Percentiles rank a stretch among this genome's conserved stretches.
These are phyloP conservation scores for Teunomyces lycoperdinae DNA, from an alignment of 805 yeast species.

Conservation along the genomic window DNA sequence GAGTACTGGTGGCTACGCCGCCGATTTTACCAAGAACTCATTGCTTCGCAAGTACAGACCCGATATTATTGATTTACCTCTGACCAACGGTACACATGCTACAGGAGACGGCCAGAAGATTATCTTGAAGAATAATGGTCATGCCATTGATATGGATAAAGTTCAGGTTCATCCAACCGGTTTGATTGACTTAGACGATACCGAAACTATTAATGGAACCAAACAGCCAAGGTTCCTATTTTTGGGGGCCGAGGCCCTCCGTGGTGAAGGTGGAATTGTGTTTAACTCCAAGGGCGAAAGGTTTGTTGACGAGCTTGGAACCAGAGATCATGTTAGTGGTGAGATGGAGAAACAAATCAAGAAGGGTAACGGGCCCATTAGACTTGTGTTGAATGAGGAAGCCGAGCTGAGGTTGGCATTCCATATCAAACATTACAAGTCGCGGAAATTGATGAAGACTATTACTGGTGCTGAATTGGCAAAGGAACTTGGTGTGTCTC, in stretches of 20 bases:
- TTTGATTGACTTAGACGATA: constrained; percentile 47
- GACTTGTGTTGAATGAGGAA: constrained; percentile 48
- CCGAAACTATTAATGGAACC: constrained; percentile 40
- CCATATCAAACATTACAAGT: constrained; percentile 56
- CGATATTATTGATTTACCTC: constrained; percentile 52
- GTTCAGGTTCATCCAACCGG: constrained; percentile 73
- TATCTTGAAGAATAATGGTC: constrained; percentile 48
- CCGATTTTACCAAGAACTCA: constrained; percentile 54
- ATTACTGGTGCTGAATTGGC: constrained; percentile 44
- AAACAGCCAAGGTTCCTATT: constrained; percentile 49
- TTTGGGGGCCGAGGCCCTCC: constrained; percentile 62
- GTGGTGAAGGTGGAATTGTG: constrained; percentile 66
- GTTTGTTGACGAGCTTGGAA: constrained; percentile 59
- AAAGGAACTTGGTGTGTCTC: constrained; percentile 35
- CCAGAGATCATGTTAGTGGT: constrained; percentile 58
- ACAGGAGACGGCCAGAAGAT: constrained; percentile 64
- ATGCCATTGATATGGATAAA: constrained; percentile 60
- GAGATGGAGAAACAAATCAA: constrained; percentile 48
- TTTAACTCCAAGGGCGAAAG: constrained; percentile 51
- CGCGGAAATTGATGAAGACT: constrained; percentile 52
- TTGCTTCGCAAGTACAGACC: constrained; percentile 56
- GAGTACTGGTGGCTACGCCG: constrained; percentile 69
- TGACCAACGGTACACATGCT: constrained; percentile 61
- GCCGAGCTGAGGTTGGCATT: constrained; percentile 45
- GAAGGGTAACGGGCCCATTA: constrained; percentile 43